Evolutionary conservation across 495 filamentous ascomycete species (phyloP), one percentile per base, ranked within the genome.

Genomic region (Annulohypoxylon moriforme): DNA sequence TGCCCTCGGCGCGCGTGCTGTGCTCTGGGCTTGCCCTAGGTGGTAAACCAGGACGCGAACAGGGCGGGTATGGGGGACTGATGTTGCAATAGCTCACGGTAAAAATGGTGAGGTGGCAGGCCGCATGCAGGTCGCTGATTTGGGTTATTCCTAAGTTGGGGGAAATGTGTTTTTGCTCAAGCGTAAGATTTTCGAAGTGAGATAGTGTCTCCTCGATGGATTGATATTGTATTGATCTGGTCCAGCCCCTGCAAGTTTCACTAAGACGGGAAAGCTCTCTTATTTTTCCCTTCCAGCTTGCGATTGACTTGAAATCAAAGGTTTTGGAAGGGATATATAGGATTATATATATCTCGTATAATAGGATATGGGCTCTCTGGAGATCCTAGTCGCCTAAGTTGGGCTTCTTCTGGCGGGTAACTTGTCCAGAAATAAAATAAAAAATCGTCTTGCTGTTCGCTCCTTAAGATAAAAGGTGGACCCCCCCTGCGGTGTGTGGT

Each of bases 51-150:
- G 74, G 74, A 69, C 71, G 46, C 70, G 71, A 71, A 70, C 66
- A 75, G 66, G 67, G 66, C 74, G 76, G 64, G 71, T 73, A 68
- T 73, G 71, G 75, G 75, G 74, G 76, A 73, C 69, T 71, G 74
- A 78, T 78, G 76, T 76, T 78, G 74, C 76, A 78, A 76, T 74
- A 78, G 76, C 76, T 76, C 76, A 75, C 72, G 73, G 72, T 74
- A 74, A 74, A 71, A 74, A 71, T 67, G 74, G 69, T 76, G 76
- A 78, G 76, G 76, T 78, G 76, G 73, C 76, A 78, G 76, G 71
- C 68, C 58, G 64, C 59, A 77, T 78, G 76, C 76, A 78, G 63
- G 76, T 78, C 68, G 76, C 73, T 78, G 66, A 69, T 78, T 78
- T 73, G 76, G 76, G 76, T 52, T 75, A 78, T 74, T 64, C 67